Evolutionary conservation across 2,329 filamentous ascomycete genomes (phyloP), one percentile per base, ranked within the genome.

Genomic region (Onygena corvina): DNA sequence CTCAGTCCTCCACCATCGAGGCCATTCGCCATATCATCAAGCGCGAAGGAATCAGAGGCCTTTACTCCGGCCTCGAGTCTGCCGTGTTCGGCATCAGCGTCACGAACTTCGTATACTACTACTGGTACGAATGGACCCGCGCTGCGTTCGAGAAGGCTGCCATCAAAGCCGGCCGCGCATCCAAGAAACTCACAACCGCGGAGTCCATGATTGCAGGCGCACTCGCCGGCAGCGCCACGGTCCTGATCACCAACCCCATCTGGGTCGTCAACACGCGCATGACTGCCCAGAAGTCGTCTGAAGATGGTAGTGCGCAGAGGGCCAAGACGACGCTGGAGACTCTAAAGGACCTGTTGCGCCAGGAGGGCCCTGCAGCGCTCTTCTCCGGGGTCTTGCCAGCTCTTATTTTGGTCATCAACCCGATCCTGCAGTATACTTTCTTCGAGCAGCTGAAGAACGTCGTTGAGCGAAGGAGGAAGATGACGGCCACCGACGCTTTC

Each of bases 21-120:
- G 88, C 92, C 27, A 81, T 92, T 53, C 80, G 81, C 59, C 80
- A 81, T 60, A 96, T 98, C 64, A 77, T 98, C 55, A 84, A 89
- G 59, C 85, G 92, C 59, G 92, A 98, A 70, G 92, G 92, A 60
- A 72, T 95, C 50, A 73, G 79, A 1, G 92, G 92, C 27, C 80
- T 98, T 30, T 98, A 96, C 66, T 82, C 92, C 4, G 92, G 92
- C 35, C 79, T 98, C 52, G 87, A 94, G 67, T 93, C 86, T 54
- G 92, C 92, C 47, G 76, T 98, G 40, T 95, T 98, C 67, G 92
- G 92, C 66, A 96, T 98, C 73, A 92, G 85, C 67, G 83, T 98
- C 59, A 98, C 92, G 60, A 98, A 98, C 74, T 98, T 98, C 65
- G 90, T 98, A 44, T 98, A 98, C 76, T 98, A 98, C 73, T 98